These are phyloP conservation scores for Coemansia sp. DNA, from an alignment of 371 early-diverging fungal genomes.

Conservation along the genomic window DNA sequence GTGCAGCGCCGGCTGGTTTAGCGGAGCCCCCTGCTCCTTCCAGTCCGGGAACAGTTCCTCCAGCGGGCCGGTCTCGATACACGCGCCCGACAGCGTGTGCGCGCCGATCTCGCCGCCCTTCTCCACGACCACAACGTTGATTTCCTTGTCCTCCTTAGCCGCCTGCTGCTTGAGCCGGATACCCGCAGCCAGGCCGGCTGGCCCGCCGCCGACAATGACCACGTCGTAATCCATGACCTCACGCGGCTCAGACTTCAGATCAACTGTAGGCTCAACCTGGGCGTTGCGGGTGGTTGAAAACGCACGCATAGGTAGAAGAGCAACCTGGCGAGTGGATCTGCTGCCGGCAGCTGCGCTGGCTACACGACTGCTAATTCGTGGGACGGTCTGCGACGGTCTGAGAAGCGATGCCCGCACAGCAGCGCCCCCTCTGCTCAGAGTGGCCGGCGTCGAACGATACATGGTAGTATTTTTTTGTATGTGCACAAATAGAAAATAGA, in stretches of 20 bases:
- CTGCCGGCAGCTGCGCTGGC: background rate
- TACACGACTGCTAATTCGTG: background rate
- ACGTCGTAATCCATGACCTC: conserved; percentile 92
- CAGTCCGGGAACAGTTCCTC: conserved; percentile 97
- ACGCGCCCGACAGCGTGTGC: conserved; percentile 95
- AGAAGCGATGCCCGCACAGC: conserved; percentile 4
- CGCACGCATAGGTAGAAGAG: background rate
- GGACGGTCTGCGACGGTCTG: background rate
- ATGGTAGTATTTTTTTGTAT: background rate
- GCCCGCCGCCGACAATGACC: conserved; percentile 96
- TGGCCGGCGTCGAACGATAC: conserved; percentile 21
- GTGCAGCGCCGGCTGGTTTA: conserved; percentile 81
- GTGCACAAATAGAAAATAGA: background rate
- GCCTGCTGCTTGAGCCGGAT: conserved; percentile 92
- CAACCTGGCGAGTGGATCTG: background rate
- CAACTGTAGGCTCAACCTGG: conserved; percentile 7
- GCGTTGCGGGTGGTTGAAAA: conserved; percentile 9
- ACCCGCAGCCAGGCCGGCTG: conserved; percentile 93
- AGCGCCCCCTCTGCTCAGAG: conserved; percentile 4
- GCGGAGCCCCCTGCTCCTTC: conserved; percentile 91
- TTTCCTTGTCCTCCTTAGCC: conserved; percentile 76
- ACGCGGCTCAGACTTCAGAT: conserved; percentile 43
- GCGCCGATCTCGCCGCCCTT: conserved; percentile 95
- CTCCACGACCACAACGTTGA: conserved; percentile 90
- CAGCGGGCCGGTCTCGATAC: conserved; percentile 90